Evolutionary conservation across 257 asterid species (phyloP).

Genomic region (Mentha longifolia): DNA sequence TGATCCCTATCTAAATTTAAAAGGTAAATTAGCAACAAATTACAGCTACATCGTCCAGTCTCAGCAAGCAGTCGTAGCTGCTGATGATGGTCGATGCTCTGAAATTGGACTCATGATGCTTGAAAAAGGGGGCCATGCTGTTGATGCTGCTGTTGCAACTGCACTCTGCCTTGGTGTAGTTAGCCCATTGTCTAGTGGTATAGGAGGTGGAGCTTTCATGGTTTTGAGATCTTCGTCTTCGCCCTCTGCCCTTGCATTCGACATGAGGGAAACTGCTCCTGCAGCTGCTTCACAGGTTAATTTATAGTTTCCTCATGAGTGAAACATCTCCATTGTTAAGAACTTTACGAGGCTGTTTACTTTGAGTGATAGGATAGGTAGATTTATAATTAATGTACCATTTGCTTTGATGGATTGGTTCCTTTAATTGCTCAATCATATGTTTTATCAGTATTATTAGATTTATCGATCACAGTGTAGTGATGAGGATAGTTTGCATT

Average conservation of each 20-base stretch:
- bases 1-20: slow-evolving; percentile 25
- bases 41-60: slow-evolving; percentile 56
- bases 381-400: too few species aligned
- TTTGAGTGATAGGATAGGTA: too few species aligned
- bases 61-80: slow-evolving; percentile 71
- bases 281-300: slow-evolving; percentile 80
- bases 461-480: too few species aligned
- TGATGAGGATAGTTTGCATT: neutral
- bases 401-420: too few species aligned
- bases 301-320: slow-evolving; percentile 25
- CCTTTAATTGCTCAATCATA: too few species aligned
- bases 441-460: too few species aligned
- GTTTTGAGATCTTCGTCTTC: slow-evolving; percentile 63
- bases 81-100: slow-evolving; percentile 88
- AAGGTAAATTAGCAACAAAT: slow-evolving; percentile 14
- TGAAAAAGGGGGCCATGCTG: slow-evolving; percentile 80
- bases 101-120: slow-evolving; percentile 68
- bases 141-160: slow-evolving; percentile 88
- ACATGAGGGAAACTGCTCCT: slow-evolving; percentile 95
- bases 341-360: too few species aligned
- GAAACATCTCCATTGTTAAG: neutral
- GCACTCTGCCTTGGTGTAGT: slow-evolving; percentile 88
- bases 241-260: slow-evolving; percentile 57
- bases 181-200: slow-evolving; percentile 71
- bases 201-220: slow-evolving; percentile 93